A percentile compares a stretch with the other conserved stretches of the same genome.
Conservation (phyloP, 345 rosid genomes). For the Eucalyptus shirleyi region DNA sequence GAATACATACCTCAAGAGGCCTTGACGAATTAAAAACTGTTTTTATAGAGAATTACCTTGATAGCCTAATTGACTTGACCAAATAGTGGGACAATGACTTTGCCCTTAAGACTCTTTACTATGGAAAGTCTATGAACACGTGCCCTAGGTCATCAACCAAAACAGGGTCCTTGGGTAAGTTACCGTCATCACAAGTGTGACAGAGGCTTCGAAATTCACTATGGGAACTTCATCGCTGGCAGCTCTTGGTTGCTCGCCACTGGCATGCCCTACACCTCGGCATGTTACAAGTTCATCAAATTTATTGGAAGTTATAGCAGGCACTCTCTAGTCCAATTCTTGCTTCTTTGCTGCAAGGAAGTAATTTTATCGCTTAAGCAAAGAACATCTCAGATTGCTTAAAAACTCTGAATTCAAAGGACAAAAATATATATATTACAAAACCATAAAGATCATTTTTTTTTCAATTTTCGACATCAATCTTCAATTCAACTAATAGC, state of each 20-base stretch:
- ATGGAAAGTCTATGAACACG: background rate
- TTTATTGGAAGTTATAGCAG: no score
- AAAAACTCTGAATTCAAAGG: background rate
- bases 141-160: background rate
- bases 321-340: background rate
- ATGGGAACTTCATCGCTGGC: background rate
- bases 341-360: background rate
- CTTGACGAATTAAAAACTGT: no score
- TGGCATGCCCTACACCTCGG: background rate
- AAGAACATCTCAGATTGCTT: background rate
- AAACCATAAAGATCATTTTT: background rate
- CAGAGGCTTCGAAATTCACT: background rate
- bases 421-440: background rate
- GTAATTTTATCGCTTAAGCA: background rate
- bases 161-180: background rate
- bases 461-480: background rate
- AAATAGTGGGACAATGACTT: background rate
- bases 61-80: background rate
- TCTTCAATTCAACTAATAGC: background rate
- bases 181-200: background rate
- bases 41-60: background rate
- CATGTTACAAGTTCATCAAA: background rate
- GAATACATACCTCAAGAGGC: background rate
- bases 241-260: background rate
- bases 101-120: background rate